Evolutionary conservation across 208 protist species (phyloP).

Genomic region (Leishmania amazonensis): DNA sequence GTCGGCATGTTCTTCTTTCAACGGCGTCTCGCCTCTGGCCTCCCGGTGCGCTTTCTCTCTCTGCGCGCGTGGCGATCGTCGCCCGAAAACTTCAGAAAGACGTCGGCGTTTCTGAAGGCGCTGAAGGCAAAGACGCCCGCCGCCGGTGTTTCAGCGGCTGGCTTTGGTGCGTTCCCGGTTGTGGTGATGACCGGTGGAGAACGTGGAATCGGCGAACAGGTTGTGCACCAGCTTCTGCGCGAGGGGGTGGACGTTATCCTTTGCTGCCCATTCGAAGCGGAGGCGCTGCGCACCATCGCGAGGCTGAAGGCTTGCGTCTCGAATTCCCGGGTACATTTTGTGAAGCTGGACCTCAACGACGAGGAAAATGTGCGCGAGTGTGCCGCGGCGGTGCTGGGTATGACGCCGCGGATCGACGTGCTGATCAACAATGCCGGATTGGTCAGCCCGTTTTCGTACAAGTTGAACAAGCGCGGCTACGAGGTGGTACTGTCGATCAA

Average conservation of each 20-base stretch:
- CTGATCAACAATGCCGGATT: slow-evolving; percentile 65
- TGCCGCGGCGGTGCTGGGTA: slow-evolving; percentile 25
- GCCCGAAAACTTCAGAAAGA: slow-evolving; percentile 41
- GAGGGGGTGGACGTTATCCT: slow-evolving; percentile 39
- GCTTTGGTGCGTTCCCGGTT: slow-evolving; percentile 25
- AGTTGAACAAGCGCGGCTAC: slow-evolving; percentile 39
- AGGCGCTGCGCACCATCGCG: slow-evolving; percentile 33
- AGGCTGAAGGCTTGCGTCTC: slow-evolving; percentile 7
- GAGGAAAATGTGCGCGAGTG: slow-evolving; percentile 37
- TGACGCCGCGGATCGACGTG: slow-evolving; percentile 50
- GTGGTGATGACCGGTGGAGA: slow-evolving; percentile 53
- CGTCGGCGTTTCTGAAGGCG: slow-evolving; percentile 31
- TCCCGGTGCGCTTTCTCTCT: slow-evolving; percentile 36
- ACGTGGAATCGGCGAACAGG: slow-evolving; percentile 46
- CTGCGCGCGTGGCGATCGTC: slow-evolving; percentile 36
- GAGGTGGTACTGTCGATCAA: slow-evolving; percentile 63
- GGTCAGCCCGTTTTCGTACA: slow-evolving; percentile 15
- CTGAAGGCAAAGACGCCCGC: slow-evolving; percentile 13
- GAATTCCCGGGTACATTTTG: slow-evolving; percentile 14
- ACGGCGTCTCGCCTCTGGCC: slow-evolving; percentile 48
- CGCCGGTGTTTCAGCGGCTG: neutral
- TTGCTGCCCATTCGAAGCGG: slow-evolving; percentile 47
- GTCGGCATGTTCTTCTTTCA: slow-evolving; percentile 45
- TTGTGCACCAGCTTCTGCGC: slow-evolving; percentile 39
- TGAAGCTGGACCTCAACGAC: slow-evolving; percentile 47